phyloP scores from a whole-genome alignment of 257 asterid genomes.

The Avicennia marina region DNA sequence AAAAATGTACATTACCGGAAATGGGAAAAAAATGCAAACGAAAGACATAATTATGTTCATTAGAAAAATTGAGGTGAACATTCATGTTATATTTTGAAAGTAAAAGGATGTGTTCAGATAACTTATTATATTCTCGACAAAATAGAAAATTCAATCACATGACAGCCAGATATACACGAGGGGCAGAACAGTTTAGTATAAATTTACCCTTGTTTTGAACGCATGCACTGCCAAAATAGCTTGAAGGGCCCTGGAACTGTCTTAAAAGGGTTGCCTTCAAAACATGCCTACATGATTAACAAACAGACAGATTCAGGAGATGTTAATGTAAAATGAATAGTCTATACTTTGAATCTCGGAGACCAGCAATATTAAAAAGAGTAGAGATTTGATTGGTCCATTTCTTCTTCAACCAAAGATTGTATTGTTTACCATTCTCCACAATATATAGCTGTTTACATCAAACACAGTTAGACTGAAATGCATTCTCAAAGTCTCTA shows the following conservation, averaged over 20 bases:
- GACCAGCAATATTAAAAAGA: neutral
- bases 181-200: neutral
- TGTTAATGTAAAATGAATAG: too few species aligned
- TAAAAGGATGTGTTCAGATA: neutral
- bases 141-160: neutral
- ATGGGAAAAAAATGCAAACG: neutral
- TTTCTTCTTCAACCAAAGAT: too few species aligned
- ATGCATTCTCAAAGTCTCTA: neutral
- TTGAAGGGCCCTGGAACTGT: conserved; percentile 96
- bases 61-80: too few species aligned
- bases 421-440: neutral
- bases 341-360: too few species aligned
- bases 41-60: neutral
- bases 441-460: neutral
- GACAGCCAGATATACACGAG: neutral
- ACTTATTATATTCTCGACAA: too few species aligned
- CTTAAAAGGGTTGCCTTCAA: conserved; percentile 96
- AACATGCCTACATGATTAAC: conserved; percentile 60
- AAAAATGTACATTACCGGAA: neutral
- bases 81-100: neutral
- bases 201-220: conserved; percentile 87
- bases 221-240: conserved; percentile 90
- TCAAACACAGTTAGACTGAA: neutral
- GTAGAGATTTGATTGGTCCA: neutral
- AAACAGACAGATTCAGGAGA: too few species aligned